A percentile compares a stretch with the other conserved stretches of the same genome.
These are phyloP conservation scores for Pouteria campechiana DNA, from an alignment of 179 eudicot species.

Conservation along the genomic window DNA sequence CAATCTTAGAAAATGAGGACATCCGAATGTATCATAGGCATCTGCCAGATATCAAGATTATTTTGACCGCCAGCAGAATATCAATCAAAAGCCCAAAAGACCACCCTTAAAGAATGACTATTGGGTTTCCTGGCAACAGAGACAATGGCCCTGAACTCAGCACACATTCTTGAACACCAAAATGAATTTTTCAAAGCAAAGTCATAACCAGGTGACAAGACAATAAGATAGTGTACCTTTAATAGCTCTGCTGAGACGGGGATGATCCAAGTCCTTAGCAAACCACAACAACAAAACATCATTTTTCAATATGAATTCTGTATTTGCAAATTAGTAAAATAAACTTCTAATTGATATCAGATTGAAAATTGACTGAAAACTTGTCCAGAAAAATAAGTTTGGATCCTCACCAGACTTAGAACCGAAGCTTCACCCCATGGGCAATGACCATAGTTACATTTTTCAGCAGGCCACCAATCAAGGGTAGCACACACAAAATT, in stretches of 20 bases:
- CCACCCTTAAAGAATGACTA: too few relatives aligned
- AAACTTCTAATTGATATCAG: too few relatives aligned
- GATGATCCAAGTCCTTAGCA: conserved; percentile 66
- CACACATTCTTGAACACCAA: too few relatives aligned
- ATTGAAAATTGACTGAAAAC: background rate
- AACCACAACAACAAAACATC: conserved; percentile 6
- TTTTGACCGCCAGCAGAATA: too few relatives aligned
- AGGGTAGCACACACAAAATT: conserved; percentile 81
- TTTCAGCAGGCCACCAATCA: conserved; percentile 96
- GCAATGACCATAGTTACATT: conserved; percentile 74
- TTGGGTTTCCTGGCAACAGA: too few relatives aligned
- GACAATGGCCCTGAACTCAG: too few relatives aligned
- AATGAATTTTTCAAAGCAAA: too few relatives aligned
- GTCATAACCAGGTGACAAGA: background rate
- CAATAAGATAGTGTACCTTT: conserved; percentile 42
- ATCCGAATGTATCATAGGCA: too few relatives aligned
- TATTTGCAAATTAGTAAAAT: too few relatives aligned
- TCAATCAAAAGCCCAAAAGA: too few relatives aligned
- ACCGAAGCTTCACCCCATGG: conserved; percentile 85
- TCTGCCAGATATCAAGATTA: too few relatives aligned
- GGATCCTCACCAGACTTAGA: conserved; percentile 54
- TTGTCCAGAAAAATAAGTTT: background rate
- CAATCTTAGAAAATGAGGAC: too few relatives aligned
- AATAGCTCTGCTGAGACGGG: conserved; percentile 62
- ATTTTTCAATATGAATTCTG: background rate